These are phyloP conservation scores for Ajuga reptans DNA, from an alignment of 305 asterid species.

Conservation along the genomic window DNA sequence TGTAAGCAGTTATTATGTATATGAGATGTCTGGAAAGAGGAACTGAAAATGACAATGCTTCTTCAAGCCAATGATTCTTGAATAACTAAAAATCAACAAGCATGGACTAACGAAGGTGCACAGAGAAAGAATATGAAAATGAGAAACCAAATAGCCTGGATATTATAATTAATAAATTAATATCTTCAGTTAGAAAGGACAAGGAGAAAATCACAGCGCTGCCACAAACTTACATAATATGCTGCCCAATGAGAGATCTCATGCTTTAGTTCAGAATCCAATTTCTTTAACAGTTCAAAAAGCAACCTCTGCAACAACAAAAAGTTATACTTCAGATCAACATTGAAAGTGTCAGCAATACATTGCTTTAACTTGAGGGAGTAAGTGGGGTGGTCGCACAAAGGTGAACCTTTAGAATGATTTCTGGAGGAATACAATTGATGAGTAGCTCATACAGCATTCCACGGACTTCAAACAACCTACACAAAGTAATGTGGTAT, in stretches of 20 bases:
- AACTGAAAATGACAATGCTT: neutral
- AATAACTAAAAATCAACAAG: neutral
- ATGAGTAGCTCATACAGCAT: slow-evolving; percentile 81
- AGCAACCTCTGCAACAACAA: slow-evolving; percentile 63
- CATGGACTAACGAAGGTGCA: neutral
- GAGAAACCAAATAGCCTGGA: neutral
- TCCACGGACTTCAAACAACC: slow-evolving; percentile 92
- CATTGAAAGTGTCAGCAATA: neutral
- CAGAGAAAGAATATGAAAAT: neutral
- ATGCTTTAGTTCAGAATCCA: slow-evolving; percentile 88
- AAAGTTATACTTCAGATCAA: slow-evolving; percentile 8
- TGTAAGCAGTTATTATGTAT: neutral
- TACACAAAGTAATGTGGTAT: slow-evolving; percentile 22
- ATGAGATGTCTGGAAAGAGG: neutral
- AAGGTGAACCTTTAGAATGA: slow-evolving; percentile 59
- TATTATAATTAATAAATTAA: neutral
- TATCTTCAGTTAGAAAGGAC: neutral
- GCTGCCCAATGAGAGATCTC: slow-evolving; percentile 93
- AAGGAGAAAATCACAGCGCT: slow-evolving; percentile 5
- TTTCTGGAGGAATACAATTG: slow-evolving; percentile 92
- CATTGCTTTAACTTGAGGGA: neutral
- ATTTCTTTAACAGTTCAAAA: slow-evolving; percentile 67
- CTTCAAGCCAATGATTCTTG: neutral
- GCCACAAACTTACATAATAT: slow-evolving; percentile 61
- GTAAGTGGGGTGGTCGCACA: slow-evolving; percentile 8